Conservation (phyloP, 2,329 filamentous ascomycete species). For the Ascochyta lentis region DNA sequence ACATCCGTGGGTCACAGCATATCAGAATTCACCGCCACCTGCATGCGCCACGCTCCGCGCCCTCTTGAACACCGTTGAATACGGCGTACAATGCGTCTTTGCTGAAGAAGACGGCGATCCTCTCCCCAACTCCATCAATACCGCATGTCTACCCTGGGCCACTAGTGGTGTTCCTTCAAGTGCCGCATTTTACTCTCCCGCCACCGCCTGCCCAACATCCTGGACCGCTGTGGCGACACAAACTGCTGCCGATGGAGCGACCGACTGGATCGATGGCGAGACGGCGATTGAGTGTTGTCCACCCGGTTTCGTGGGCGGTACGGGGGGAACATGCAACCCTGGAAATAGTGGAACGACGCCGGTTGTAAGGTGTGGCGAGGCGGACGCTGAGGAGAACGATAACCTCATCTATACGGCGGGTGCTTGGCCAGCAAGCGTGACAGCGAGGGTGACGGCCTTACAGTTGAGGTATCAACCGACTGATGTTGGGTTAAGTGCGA, state of each 20-base stretch:
- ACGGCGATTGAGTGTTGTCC: constrained; percentile 35
- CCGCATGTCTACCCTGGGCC: constrained; percentile 33
- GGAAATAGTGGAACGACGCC: constrained; percentile 16
- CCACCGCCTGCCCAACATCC: constrained; percentile 28
- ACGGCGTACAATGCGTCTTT: constrained; percentile 90
- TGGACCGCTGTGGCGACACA: constrained; percentile 31
- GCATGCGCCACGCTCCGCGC: constrained; percentile 29
- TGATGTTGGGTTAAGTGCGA: constrained; percentile 15
- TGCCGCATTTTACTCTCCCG: constrained; percentile 32
- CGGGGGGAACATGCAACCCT: constrained; percentile 20
- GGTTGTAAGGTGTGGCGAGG: constrained; percentile 29
- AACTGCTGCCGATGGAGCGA: constrained; percentile 14
- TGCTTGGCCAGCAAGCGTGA: constrained; percentile 21
- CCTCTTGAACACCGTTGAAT: constrained; percentile 47
- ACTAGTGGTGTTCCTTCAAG: constrained; percentile 18
- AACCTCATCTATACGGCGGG: constrained; percentile 18
- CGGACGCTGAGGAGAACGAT: constrained; percentile 32
- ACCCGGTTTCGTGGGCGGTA: constrained; percentile 25
- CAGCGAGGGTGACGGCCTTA: constrained; percentile 21
- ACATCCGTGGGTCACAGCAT: constrained; percentile 27
- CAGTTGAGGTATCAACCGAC: constrained; percentile 23
- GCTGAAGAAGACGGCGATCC: constrained; percentile 70
- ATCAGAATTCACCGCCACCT: constrained; percentile 21
- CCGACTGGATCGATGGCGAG: constrained; percentile 28
- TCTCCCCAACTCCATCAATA: constrained; percentile 83